Base-by-base conservation (phyloP, 768 basidiomycete species). In the Leccinum longicurvipes region DNA sequence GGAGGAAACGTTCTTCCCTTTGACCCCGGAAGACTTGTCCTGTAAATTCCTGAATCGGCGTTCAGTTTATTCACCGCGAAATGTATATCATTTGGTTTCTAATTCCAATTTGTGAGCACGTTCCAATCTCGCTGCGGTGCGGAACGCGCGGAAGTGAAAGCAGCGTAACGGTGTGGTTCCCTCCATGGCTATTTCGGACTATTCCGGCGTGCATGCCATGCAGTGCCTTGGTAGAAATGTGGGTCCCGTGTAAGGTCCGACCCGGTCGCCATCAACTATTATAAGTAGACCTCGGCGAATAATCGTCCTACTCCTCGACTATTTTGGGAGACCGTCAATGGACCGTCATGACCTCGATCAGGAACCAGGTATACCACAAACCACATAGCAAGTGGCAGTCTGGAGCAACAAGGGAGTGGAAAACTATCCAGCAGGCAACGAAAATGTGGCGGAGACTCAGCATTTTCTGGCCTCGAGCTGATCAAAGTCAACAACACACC, bases 251-350 rank as follows among this genome's bases (percentile, higher is more conserved):
- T 46, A 42, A 50, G 54, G 24, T 17, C 34, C 15, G 27, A 29
- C 42, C 25, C 56, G 57, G 54, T 56, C 32, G 27, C 14, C 23
- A 23, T 36, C 27, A 27, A 46, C 19, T 25, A 42, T 51, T 28
- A 32, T 11, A 45, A 25, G 29, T 31, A 54, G 52, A 56, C 56
- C 54, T 50, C 46, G 45, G 49, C 5, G 46, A 47, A 45, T 42
- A 41, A 55, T 32, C 42, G 23, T 50, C 53, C 63, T 53, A 50
- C 42, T 55, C 52, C 49, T 21, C 44, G 17, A n/a, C 47, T n/a
- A 3, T 39, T 28, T 23, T 9, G 17, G 17, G 21, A 49, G 14
- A 41, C 15, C 25, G 9, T 46, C 7, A 31, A 17, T 19, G 46
- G 25, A 9, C 34, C 44, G 44, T 24, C 23, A 32, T 23, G 50